Conservation (phyloP, 345 rosid species). For the Aurinia saxatilis region DNA sequence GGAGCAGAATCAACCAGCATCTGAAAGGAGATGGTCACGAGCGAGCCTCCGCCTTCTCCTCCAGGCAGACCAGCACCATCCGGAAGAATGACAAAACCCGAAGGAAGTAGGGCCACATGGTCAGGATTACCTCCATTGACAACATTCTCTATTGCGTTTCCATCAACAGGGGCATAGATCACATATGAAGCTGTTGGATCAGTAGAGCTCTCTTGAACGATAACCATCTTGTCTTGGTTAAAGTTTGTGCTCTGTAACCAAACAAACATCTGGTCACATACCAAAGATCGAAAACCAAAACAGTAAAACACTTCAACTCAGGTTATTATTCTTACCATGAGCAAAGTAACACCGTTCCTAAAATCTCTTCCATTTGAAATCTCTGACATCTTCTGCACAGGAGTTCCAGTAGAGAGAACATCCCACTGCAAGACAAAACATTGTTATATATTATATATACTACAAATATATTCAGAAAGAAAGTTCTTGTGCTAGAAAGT, state of each 20-base stretch:
- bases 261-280: neutral
- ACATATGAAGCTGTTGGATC: constrained; percentile 49
- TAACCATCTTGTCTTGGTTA: constrained; percentile 46
- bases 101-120: constrained; percentile 52
- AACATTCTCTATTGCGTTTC: constrained; percentile 37
- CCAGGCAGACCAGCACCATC: constrained; percentile 25
- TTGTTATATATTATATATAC: neutral
- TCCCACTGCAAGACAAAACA: constrained; percentile 68
- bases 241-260: constrained; percentile 36
- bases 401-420: constrained; percentile 61
- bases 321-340: constrained; percentile 58
- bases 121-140: constrained; percentile 48
- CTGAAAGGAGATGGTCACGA: constrained; percentile 72
- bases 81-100: constrained; percentile 57
- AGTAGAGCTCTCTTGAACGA: constrained; percentile 55
- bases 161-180: constrained; percentile 58
- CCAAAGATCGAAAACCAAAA: neutral
- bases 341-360: constrained; percentile 75
- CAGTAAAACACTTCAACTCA: neutral
- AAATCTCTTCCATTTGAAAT: constrained; percentile 76
- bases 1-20: constrained; percentile 61
- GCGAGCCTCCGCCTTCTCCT: constrained; percentile 44
- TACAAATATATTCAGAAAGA: neutral
- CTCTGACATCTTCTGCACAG: constrained; percentile 68
- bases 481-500: neutral